Percentiles rank a stretch among this genome's conserved stretches.
Evolutionary conservation across 2,329 filamentous ascomycete genomes (phyloP).

Genomic region (Colletotrichum liaoningense): DNA sequence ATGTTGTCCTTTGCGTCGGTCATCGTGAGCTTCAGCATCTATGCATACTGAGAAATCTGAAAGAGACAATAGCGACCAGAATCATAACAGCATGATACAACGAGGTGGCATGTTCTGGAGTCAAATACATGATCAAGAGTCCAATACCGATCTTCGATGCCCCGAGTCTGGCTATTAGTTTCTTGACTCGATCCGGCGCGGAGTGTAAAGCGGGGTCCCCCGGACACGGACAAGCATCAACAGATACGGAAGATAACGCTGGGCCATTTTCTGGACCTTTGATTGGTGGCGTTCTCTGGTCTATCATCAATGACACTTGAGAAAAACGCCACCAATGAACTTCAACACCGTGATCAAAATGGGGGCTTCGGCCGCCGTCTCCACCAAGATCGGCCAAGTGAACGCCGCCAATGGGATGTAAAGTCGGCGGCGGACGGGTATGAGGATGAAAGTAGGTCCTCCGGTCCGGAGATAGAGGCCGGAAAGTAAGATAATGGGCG

Average conservation of each 20-base stretch:
- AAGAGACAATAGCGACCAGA: no score
- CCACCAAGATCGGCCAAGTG: conserved; percentile 19
- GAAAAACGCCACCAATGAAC: conserved; percentile 25
- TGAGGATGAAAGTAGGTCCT: not conserved
- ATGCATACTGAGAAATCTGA: no score
- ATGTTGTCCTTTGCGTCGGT: conserved; percentile 29
- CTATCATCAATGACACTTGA: conserved; percentile 9
- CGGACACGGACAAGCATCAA: not conserved
- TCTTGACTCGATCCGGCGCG: conserved; percentile 21
- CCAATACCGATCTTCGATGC: no score
- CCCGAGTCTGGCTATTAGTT: not conserved
- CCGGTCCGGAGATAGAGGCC: not conserved
- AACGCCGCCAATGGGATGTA: conserved; percentile 21
- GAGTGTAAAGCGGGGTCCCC: conserved; percentile 6
- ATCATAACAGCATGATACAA: not conserved
- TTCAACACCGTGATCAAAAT: conserved; percentile 8
- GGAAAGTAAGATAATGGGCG: no score
- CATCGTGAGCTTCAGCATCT: not conserved
- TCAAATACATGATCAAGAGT: conserved; percentile 14
- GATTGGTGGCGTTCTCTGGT: conserved; percentile 37
- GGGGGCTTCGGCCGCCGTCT: not conserved
- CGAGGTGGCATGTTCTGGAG: not conserved
- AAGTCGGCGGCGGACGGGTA: not conserved
- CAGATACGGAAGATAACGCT: conserved; percentile 37
- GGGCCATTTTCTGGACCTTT: conserved; percentile 24